These are phyloP conservation scores for Trichosanthes cucumerina DNA, from an alignment of 306 rosid genomes.

Conservation along the genomic window DNA sequence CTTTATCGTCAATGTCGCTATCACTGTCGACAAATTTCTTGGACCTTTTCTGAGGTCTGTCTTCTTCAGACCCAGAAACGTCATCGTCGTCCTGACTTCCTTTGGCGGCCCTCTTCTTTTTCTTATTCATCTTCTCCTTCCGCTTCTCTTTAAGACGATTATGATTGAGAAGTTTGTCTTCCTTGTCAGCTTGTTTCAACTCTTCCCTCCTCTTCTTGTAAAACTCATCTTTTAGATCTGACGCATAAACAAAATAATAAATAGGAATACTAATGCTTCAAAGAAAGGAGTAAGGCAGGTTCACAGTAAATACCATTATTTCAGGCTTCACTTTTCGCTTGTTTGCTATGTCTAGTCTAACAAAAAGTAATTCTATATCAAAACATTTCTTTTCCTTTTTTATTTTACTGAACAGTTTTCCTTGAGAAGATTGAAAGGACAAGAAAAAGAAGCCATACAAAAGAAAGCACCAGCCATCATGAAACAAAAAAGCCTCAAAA, in stretches of 20 bases:
- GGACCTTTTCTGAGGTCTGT: slow-evolving; percentile 33
- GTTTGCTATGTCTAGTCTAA: not conserved
- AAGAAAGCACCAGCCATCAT: not conserved
- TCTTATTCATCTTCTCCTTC: slow-evolving; percentile 57
- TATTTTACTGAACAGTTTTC: not conserved
- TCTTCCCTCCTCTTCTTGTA: slow-evolving; percentile 69
- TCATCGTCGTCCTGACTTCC: slow-evolving; percentile 30
- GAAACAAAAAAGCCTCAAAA: not conserved
- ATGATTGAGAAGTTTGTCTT: slow-evolving; percentile 56
- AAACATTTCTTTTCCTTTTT: not conserved
- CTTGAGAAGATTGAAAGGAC: not conserved
- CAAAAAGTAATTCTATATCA: not conserved
- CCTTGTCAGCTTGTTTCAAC: slow-evolving; percentile 63
- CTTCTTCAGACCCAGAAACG: slow-evolving; percentile 31
- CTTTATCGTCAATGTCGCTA: slow-evolving; percentile 37
- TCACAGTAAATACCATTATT: not conserved
- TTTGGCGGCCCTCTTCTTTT: slow-evolving; percentile 34
- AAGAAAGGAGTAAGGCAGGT: not conserved
- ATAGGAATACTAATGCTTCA: not conserved
- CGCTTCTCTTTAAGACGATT: slow-evolving; percentile 60
- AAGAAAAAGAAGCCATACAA: not conserved
- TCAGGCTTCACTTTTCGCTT: not conserved
- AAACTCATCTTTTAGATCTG: slow-evolving; percentile 60
- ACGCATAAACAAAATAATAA: not conserved
- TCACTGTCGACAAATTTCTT: slow-evolving; percentile 51